phyloP scores from a whole-genome alignment of 768 basidiomycete species.

The Tricholoma saponaceum region DNA sequence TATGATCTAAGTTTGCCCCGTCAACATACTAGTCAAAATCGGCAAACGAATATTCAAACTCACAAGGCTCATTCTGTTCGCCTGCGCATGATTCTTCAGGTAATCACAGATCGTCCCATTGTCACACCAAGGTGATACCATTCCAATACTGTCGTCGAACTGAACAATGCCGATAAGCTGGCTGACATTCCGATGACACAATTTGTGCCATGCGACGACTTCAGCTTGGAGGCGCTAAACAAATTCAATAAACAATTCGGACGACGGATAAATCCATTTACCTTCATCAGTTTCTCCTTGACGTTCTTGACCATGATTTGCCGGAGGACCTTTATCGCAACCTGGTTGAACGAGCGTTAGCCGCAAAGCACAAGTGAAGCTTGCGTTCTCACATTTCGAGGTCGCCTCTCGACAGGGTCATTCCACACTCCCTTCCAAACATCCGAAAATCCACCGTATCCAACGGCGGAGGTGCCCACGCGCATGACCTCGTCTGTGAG shows the following conservation, averaged over 20 bases:
- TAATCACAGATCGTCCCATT: conserved; percentile 54
- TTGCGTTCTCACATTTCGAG: conserved; percentile 23
- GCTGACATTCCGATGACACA: conserved; percentile 53
- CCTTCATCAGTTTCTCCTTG: conserved; percentile 50
- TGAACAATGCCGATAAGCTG: conserved; percentile 54
- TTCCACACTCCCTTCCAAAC: conserved; percentile 59
- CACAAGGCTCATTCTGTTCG: conserved; percentile 46
- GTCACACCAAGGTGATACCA: conserved; percentile 64
- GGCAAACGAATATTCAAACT: conserved; percentile 10
- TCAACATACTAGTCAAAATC: not conserved
- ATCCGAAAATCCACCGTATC: conserved; percentile 55
- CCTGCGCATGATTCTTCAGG: conserved; percentile 36
- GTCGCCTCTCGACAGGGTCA: conserved; percentile 38
- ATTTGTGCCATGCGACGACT: conserved; percentile 52
- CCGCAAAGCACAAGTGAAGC: not conserved
- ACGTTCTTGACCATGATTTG: conserved; percentile 47
- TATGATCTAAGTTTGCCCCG: conserved; percentile 31
- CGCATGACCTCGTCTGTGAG: conserved; percentile 51
- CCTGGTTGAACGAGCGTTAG: conserved; percentile 28
- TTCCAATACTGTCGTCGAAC: conserved; percentile 46
- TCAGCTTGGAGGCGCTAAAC: conserved; percentile 52
- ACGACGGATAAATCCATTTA: conserved; percentile 11
- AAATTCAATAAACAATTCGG: not conserved
- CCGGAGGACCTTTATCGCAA: conserved; percentile 56
- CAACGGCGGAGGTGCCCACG: conserved; percentile 43